These are phyloP conservation scores for Chenopodium album DNA, from an alignment of 148 eudicot species.

Conservation along the genomic window DNA sequence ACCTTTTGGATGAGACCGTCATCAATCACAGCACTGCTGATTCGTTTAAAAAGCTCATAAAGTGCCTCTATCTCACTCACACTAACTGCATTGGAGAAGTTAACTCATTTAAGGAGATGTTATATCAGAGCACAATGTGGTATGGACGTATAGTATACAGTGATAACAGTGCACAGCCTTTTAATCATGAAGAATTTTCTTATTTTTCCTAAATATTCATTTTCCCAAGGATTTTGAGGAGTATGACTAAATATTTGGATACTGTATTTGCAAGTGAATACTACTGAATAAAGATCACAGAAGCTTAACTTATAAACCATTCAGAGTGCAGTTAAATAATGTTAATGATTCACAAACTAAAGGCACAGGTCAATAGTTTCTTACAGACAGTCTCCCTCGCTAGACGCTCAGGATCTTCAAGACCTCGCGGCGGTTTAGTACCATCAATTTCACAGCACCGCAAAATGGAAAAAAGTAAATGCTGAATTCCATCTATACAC, in stretches of 20 bases:
- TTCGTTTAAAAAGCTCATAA: constrained; percentile 90
- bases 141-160: background rate
- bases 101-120: background rate
- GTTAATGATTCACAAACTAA: background rate
- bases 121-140: background rate
- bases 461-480: constrained; percentile 64
- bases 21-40: constrained; percentile 90
- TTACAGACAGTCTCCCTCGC: constrained; percentile 85
- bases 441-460: constrained; percentile 76
- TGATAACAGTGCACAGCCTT: background rate
- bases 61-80: constrained; percentile 97
- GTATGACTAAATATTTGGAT: background rate
- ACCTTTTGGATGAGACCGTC: constrained; percentile 97
- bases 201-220: background rate
- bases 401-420: constrained; percentile 81
- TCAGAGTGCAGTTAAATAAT: background rate
- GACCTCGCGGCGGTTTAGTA: constrained; percentile 59
- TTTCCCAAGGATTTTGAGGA: background rate
- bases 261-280: background rate
- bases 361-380: constrained; percentile 17
- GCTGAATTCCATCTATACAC: constrained; percentile 85
- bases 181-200: background rate
- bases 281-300: background rate
- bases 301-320: background rate
- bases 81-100: constrained; percentile 68